Conservation (phyloP, 176 grass and related monocot genomes). For the Guadua angustifolia region DNA sequence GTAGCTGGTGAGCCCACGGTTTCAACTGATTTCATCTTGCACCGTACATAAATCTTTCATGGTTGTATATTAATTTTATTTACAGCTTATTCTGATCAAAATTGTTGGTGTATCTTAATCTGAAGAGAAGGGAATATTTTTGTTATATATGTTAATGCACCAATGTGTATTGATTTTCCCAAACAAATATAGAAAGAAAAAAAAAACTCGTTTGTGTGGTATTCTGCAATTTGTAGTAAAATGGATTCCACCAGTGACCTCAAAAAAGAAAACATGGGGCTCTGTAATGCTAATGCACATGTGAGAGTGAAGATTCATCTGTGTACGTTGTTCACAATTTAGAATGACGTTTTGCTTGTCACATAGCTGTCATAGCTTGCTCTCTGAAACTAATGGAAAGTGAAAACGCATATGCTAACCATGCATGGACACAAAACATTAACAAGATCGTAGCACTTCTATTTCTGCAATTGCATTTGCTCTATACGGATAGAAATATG, state of each 20-base stretch:
- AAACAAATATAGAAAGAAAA: background rate
- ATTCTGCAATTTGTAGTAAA: background rate
- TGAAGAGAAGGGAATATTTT: background rate
- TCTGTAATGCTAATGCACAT: background rate
- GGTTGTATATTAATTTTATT: slow-evolving; percentile 41
- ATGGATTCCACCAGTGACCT: background rate
- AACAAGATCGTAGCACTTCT: background rate
- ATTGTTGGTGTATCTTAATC: background rate
- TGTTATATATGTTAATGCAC: background rate
- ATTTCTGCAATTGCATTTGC: background rate
- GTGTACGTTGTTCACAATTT: background rate
- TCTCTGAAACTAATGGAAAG: background rate
- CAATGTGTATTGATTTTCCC: too few relatives aligned
- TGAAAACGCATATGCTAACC: background rate
- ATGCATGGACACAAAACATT: too few relatives aligned
- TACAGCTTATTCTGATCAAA: background rate
- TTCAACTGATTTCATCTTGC: slow-evolving; percentile 18
- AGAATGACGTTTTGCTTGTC: background rate
- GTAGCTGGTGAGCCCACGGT: too few relatives aligned
- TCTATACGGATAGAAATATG: background rate
- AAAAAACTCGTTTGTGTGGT: background rate
- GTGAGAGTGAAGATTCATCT: background rate
- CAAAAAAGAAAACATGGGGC: background rate
- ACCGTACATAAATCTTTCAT: slow-evolving; percentile 24
- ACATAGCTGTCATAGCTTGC: background rate